Conservation (phyloP, 2,329 filamentous ascomycete genomes). For the Onygena corvina region DNA sequence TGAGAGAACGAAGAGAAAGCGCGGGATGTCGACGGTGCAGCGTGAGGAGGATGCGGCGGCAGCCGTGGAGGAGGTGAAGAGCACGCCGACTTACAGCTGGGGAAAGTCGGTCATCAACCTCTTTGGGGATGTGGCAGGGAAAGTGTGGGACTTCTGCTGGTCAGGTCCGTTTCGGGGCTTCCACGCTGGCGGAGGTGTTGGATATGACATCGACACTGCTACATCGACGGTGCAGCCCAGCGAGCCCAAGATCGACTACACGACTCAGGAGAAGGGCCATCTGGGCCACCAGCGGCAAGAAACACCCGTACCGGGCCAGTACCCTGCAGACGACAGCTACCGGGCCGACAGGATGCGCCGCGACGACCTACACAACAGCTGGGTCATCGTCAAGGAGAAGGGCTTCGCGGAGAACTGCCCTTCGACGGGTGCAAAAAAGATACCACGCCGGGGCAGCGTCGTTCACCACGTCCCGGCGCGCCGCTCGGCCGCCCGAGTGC, state of each 20-base stretch:
- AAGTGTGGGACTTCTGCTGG: constrained; percentile 75
- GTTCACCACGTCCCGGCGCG: constrained; percentile 11
- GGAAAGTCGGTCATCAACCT: constrained; percentile 31
- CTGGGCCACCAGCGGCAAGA: constrained; percentile 18
- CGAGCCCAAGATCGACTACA: constrained; percentile 12
- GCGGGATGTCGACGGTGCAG: neutral
- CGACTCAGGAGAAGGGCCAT: constrained; percentile 21
- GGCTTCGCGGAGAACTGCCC: constrained; percentile 14
- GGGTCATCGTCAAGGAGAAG: constrained; percentile 50
- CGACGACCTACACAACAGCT: constrained; percentile 26
- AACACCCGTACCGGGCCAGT: constrained; percentile 44
- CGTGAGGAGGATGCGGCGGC: neutral
- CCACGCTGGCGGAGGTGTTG: constrained; percentile 67
- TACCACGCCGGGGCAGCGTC: constrained; percentile 8
- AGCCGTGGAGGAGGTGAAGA: neutral
- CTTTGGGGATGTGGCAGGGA: constrained; percentile 43
- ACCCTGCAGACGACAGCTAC: constrained; percentile 30
- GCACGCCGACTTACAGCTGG: constrained; percentile 9
- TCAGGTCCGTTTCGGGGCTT: constrained; percentile 64
- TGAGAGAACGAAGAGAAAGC: constrained; percentile 1
- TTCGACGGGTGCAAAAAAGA: constrained; percentile 14
- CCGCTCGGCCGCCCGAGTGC: constrained; percentile 6
- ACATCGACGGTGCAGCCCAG: neutral
- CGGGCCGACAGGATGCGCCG: neutral
- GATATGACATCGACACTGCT: constrained; percentile 46